Conservation (phyloP, 768 basidiomycete genomes). For the Agaricus blazei region DNA sequence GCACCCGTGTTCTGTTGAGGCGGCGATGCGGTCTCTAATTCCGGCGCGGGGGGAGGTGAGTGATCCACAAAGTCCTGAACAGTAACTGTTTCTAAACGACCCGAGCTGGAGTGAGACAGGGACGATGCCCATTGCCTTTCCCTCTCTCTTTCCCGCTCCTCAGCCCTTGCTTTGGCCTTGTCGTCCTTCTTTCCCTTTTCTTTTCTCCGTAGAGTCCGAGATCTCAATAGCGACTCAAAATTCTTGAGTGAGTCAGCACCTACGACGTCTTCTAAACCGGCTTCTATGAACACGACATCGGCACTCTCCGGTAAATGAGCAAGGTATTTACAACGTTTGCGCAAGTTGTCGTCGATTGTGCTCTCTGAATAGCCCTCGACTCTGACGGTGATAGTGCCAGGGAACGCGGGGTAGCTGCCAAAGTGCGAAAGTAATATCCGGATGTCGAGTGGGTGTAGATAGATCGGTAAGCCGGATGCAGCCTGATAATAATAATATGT, state of each 20-base stretch:
- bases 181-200: conserved; percentile 88
- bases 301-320: conserved; percentile 87
- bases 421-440: conserved; percentile 86
- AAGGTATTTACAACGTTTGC: conserved; percentile 94
- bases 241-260: conserved; percentile 69
- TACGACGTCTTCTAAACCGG: conserved; percentile 75
- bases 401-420: conserved; percentile 76
- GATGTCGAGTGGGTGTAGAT: conserved; percentile 94
- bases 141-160: conserved; percentile 70
- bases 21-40: conserved; percentile 6
- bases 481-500: conserved; percentile 97
- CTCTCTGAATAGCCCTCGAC: conserved; percentile 74
- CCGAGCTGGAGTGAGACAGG: conserved; percentile 9
- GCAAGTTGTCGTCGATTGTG: conserved; percentile 87
- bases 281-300: conserved; percentile 92
- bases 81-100: conserved; percentile 15
- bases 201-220: conserved; percentile 65
- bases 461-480: conserved; percentile 84
- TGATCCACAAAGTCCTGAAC: conserved; percentile 20
- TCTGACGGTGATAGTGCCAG: conserved; percentile 73
- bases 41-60: conserved; percentile 13
- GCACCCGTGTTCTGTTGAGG: conserved; percentile 39
- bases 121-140: conserved; percentile 24
- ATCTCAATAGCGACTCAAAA: conserved; percentile 79
- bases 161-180: conserved; percentile 70